Base-by-base conservation (phyloP, 1,284 basidiomycete genomes). In the Thelephora terrestris region DNA sequence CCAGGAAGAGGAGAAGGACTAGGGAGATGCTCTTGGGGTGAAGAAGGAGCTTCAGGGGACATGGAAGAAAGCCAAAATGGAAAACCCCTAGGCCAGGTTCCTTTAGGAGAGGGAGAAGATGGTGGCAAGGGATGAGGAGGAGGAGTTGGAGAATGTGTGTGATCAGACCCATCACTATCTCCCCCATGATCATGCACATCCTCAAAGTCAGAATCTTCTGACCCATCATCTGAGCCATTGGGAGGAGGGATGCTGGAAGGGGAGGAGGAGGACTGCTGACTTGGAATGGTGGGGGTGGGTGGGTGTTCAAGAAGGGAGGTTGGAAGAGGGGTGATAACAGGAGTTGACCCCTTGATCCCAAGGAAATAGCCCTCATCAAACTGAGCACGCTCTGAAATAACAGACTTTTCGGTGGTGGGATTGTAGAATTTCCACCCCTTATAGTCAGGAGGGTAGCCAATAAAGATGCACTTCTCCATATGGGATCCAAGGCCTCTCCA, bases 381-480 rank as follows among this genome's bases (percentile, higher is more conserved):
- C 5, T 53, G 52, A 47, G 57, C 62, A 55, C 53, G 49, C 18
- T 56, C 57, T 12, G 55, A 56, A 44, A 58, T 61, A 25, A 61
- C 27, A 16, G 55, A 46, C 43, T 53, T 57, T 39, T 52, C 48
- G 4, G 55, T 56, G 9, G 29, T 34, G 7, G 58, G 57, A 42
- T 66, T 56, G 47, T 55, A 67, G 52, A 65, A 64, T 24, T 52
- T 52, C 62, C 62, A 66, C 2, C 44, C 62, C 48, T 62, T 58
- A 39, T 55, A 55, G 17, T 56, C 59, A 5, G 50, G 46, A 1
- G 60, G 58, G 51, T 67, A 70, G 6, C 67, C 68, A 50, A 70
- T 53, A 45, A 68, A 66, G 27, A 66, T 52, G 34, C 62, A 66
- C 53, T 65, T 65, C 35, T 60, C 40, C 9, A 60, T 61, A 50